Conservation (phyloP, 108 stramenopile species). For the Craspedostauros australis region DNA sequence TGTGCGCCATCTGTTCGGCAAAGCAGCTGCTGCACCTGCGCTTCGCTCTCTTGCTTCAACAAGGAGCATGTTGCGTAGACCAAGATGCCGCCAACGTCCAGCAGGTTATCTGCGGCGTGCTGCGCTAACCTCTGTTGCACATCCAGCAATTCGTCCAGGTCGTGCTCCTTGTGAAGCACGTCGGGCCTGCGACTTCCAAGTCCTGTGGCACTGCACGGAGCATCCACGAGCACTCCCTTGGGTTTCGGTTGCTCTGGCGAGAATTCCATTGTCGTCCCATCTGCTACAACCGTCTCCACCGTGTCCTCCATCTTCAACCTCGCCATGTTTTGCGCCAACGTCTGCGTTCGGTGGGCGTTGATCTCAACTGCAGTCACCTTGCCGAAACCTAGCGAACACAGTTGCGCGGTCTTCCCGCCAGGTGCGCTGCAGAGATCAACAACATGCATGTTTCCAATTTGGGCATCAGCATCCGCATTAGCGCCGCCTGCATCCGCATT, state of each 20-base stretch:
- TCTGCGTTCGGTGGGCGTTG: constrained; percentile 27
- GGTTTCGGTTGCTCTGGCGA: constrained; percentile 26
- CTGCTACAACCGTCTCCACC: constrained; percentile 51
- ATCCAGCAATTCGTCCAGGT: constrained; percentile 38
- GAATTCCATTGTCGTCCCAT: constrained; percentile 51
- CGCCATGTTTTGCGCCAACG: constrained; percentile 52
- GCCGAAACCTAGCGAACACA: constrained; percentile 78
- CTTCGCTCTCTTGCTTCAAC: constrained; percentile 66
- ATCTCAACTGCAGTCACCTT: constrained; percentile 70
- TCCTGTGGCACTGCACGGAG: constrained; percentile 76
- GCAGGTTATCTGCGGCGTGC: constrained; percentile 60
- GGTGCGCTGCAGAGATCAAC: constrained; percentile 97
- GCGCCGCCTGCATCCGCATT: too few relatives aligned
- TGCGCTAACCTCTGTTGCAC: constrained; percentile 45
- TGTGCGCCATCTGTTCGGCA: constrained; percentile 6
- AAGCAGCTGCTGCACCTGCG: constrained; percentile 59
- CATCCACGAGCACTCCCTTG: constrained; percentile 66
- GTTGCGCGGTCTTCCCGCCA: constrained; percentile 94
- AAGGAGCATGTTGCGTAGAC: constrained; percentile 82
- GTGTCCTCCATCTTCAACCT: constrained; percentile 36
- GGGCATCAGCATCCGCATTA: too few relatives aligned
- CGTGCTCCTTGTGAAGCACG: constrained; percentile 41
- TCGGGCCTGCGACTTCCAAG: constrained; percentile 73
- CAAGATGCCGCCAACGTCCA: constrained; percentile 54
- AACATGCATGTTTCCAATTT: constrained; percentile 37